Percentiles rank a stretch among this genome's conserved stretches.
Evolutionary conservation across 805 yeast genomes (phyloP).

Genomic region (Hanseniaspora meyeri): DNA sequence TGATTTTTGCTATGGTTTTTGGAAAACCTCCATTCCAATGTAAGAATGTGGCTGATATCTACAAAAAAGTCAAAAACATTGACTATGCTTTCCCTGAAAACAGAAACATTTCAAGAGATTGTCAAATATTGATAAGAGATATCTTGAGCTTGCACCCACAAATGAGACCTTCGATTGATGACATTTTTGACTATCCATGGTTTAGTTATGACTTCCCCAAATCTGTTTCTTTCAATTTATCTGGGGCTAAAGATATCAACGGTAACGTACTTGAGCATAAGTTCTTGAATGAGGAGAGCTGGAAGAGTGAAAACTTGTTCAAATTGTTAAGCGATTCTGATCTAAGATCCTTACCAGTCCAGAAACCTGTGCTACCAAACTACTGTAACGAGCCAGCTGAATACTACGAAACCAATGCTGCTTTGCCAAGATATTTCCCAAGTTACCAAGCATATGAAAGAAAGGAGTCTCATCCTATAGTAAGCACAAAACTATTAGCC

Average conservation of each 20-base stretch:
- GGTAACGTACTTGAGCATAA: constrained; percentile 52
- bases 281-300: constrained; percentile 25
- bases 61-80: constrained; percentile 76
- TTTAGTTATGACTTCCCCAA: constrained; percentile 81
- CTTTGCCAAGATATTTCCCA: constrained; percentile 11
- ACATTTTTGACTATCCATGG: constrained; percentile 74
- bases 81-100: constrained; percentile 71
- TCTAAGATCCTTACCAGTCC: background rate
- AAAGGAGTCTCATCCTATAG: background rate
- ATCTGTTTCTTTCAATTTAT: constrained; percentile 16
- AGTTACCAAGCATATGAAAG: background rate
- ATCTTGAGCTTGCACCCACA: constrained; percentile 67
- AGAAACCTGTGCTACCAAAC: background rate
- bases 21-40: constrained; percentile 98
- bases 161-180: constrained; percentile 67
- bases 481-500: background rate
- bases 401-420: background rate
- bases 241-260: constrained; percentile 27
- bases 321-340: background rate
- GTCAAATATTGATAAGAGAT: constrained; percentile 57
- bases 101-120: constrained; percentile 54
- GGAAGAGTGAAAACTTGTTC: constrained; percentile 6
- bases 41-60: constrained; percentile 81
- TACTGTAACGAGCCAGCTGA: background rate
- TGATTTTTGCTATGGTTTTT: constrained; percentile 80